Conservation (phyloP, 768 basidiomycete genomes). For the Gloeopeniophorella convolvens region DNA sequence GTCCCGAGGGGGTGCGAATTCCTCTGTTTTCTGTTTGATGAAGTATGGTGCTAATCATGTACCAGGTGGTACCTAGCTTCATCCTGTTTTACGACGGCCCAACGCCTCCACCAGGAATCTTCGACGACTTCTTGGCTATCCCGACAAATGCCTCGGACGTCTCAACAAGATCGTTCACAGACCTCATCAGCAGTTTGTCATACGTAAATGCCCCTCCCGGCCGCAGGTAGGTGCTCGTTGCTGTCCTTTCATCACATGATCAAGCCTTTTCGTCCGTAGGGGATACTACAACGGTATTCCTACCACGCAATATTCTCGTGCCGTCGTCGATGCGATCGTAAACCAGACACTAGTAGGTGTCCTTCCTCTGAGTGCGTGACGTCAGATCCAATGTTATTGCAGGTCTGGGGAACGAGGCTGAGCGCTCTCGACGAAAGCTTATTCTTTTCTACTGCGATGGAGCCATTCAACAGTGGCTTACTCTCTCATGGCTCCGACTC, state of each 20-base stretch:
- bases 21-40: background rate
- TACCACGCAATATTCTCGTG: background rate
- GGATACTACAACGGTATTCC: background rate
- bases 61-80: no score
- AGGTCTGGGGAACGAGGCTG: no score
- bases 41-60: fast-evolving
- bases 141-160: background rate
- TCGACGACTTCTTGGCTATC: constrained; percentile 20
- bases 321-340: background rate
- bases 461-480: constrained; percentile 14
- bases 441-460: constrained; percentile 10
- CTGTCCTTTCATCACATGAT: background rate
- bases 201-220: background rate
- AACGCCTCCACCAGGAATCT: constrained; percentile 13
- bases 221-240: background rate
- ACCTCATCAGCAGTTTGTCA: background rate
- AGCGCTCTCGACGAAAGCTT: no score
- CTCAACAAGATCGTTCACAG: background rate
- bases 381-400: no score
- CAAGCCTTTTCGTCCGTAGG: background rate
- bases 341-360: background rate
- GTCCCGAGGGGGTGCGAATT: background rate
- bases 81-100: constrained; percentile 18
- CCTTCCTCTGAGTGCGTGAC: no score
- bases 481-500: constrained; percentile 7